Evolutionary conservation across 2,329 filamentous ascomycete genomes (phyloP), one percentile per base, ranked within the genome.

Genomic region (Setomelanomma holmii): DNA sequence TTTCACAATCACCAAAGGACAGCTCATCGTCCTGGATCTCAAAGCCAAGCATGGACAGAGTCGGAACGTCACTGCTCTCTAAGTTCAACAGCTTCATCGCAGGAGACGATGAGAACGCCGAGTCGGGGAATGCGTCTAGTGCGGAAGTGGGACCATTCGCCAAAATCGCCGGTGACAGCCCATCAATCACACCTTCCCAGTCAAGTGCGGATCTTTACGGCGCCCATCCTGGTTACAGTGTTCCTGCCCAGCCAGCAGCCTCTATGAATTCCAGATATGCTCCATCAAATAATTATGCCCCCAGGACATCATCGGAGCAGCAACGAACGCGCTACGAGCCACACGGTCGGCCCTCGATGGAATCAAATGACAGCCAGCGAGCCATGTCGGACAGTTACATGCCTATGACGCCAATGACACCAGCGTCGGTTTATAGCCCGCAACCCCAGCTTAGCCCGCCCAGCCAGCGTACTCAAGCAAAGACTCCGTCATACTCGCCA

Each of bases 71-170:
- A 27, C 86, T 98, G 71, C 93, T 91, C 84, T 92, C 87, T 59
- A 91, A 89, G 53, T 97, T 99, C 77, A 98, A 93, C 76, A 97
- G 92, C 67, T 99, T 99, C 69, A 92, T 99, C 55, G 87, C 90
- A 45, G 96, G 95, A 12, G 93, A 97, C 53, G 93, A 98, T 48
- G 85, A 85, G 45, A 89, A 91, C 45, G 80, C 81, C 27, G 80
- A 80, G 8, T 85, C 84, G 0, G 82, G 82, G 47, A 84, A 80
- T 7, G 80, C 84, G 11, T 79, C 79, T 4, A 85, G 84, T 39
- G 80, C 74, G 27, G 83, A 84, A 43, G 76, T 73, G 17, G 91
- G 92, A 0, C 92, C 91, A 1, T 98, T 99, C 72, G 88, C 90
- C 6, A 89, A 89, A 47, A 86, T 97, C 45, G 82, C 89, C 22